Evolutionary conservation across 345 rosid genomes (phyloP), one percentile per base, ranked within the genome.

Genomic region (Erodium maritimum): DNA sequence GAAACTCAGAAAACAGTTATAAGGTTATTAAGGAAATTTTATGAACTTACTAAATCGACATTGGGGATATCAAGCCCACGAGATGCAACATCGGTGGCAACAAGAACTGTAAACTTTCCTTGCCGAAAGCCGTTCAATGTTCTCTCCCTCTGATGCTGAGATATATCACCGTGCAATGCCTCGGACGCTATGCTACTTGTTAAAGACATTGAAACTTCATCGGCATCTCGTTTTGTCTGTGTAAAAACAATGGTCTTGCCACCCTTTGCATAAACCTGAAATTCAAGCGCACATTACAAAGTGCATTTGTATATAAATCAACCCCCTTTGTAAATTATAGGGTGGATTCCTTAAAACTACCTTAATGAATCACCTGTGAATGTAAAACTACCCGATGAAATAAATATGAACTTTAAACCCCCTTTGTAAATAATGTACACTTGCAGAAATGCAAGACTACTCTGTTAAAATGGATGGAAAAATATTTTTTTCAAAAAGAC

Each of bases 111-210:
- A 77, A 93, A 93, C 66, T 93, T 93, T 69, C 99, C 99, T 71
- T 88, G 96, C 61, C 99, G 80, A 51, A 93, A 93, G 55, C 82
- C 79, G 69, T 86, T 88, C 60, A 93, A 78, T 16, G 99, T 93
- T 80, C 99, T 85, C 85, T 93, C 99, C 71, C 99, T 86, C 69
- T 93, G 99, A 62, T 89, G 96, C 75, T 93, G 99, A 59, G 99
- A 93, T 57, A 89, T 93, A 79, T 93, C 99, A 50, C 99, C 99
- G 61, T 89, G 99, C 73, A 93, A 77, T 60, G 99, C 99, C 70
- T 89, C 99, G 3, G 99, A 76, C 69, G 99, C 80, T 60, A 93
- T 87, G 75, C 83, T 93, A 65, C 53, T 87, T 58, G 94, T 80
- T 57, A 93, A 68, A 57, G 91, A 79, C 60, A 82, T 62, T 46